Evolutionary conservation across 371 early-diverging fungal species (phyloP).

Genomic region (Mucor ambiguus): DNA sequence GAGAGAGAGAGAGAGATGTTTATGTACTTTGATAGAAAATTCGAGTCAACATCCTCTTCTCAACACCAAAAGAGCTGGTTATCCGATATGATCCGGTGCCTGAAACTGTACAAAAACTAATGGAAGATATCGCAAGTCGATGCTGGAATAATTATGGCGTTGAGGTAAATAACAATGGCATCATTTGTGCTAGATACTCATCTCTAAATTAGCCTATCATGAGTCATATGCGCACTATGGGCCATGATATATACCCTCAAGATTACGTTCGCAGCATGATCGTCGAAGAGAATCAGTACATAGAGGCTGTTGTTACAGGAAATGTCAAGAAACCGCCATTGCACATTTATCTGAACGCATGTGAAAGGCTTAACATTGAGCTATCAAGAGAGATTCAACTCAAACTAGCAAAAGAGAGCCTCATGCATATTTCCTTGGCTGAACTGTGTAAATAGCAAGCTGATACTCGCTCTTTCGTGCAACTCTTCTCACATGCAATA

Average conservation of each 20-base stretch:
- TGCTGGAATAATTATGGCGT: constrained; percentile 34
- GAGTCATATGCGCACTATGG: constrained; percentile 17
- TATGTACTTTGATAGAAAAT: neutral
- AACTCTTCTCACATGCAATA: neutral
- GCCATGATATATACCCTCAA: constrained; percentile 11
- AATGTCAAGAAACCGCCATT: constrained; percentile 18
- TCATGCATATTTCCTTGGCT: neutral
- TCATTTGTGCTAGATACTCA: neutral
- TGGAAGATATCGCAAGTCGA: constrained; percentile 20
- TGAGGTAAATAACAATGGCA: constrained; percentile 19
- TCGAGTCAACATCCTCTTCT: neutral
- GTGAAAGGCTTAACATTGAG: constrained; percentile 9
- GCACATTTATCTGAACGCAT: constrained; percentile 32
- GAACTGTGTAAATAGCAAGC: neutral
- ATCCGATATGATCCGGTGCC: constrained; percentile 17
- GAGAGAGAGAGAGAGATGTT: neutral
- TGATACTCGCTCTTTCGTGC: neutral
- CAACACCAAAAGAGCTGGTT: constrained; percentile 1
- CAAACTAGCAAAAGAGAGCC: neutral
- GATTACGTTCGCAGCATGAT: constrained; percentile 26
- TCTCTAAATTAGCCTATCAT: constrained; percentile 19
- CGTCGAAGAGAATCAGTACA: constrained; percentile 3
- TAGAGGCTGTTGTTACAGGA: constrained; percentile 24
- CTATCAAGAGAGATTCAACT: neutral
- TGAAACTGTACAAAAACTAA: constrained; percentile 19